A percentile compares a stretch with the other conserved stretches of the same genome.
These are phyloP conservation scores for Scalesia atractyloides DNA, from an alignment of 129 eudicot species.

Conservation along the genomic window DNA sequence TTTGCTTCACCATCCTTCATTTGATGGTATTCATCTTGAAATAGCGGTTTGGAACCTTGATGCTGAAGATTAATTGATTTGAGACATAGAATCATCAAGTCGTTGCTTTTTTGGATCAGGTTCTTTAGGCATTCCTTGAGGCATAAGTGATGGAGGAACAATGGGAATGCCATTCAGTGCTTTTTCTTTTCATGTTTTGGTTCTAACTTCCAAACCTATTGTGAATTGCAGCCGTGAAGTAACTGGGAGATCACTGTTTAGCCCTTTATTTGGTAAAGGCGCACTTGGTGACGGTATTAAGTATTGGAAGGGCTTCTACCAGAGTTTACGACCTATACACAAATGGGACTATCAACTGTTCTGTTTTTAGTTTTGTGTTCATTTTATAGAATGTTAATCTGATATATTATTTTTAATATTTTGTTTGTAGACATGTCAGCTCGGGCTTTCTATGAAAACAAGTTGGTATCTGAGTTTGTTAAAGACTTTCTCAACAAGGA, in stretches of 20 bases:
- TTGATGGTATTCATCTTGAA: too few species aligned
- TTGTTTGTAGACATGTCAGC: constrained; percentile 66
- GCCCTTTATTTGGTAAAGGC: constrained; percentile 44
- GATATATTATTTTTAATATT: not conserved
- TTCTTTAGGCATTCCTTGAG: too few species aligned
- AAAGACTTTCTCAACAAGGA: constrained; percentile 37
- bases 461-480: constrained; percentile 47
- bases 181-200: not conserved
- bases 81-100: too few species aligned
- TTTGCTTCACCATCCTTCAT: too few species aligned
- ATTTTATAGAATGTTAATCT: not conserved
- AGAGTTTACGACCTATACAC: constrained; percentile 79
- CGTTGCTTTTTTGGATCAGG: too few species aligned
- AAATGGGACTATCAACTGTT: constrained; percentile 59
- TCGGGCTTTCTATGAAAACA: constrained; percentile 52
- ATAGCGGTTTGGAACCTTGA: too few species aligned
- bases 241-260: constrained; percentile 68
- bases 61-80: too few species aligned
- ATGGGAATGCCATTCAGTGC: too few species aligned
- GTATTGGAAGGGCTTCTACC: constrained; percentile 75
- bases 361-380: not conserved
- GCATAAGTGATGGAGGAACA: too few species aligned
- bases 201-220: not conserved
- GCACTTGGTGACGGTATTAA: constrained; percentile 59
- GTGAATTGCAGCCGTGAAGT: constrained; percentile 43